Evolutionary conservation across 2,329 filamentous ascomycete genomes (phyloP).

Genomic region (Bipolaris sorokiniana): DNA sequence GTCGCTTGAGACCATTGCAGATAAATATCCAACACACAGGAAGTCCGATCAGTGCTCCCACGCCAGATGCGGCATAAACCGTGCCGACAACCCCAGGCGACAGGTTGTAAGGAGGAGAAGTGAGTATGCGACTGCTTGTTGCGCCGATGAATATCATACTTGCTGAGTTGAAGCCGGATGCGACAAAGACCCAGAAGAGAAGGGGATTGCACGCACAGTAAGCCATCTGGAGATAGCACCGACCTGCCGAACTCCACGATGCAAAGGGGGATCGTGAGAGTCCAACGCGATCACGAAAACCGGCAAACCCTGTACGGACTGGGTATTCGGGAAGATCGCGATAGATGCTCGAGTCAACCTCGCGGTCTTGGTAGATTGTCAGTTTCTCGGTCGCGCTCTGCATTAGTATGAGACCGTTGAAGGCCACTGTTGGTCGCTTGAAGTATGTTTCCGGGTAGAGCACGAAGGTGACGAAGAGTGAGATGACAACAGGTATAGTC

Average conservation of each 20-base stretch:
- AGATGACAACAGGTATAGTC: slow-evolving; percentile 31
- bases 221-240: slow-evolving; percentile 36
- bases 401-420: slow-evolving; percentile 50
- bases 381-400: slow-evolving; percentile 51
- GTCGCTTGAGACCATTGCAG: slow-evolving; percentile 21
- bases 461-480: slow-evolving; percentile 39
- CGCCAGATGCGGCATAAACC: slow-evolving; percentile 29
- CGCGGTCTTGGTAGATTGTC: slow-evolving; percentile 46
- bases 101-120: slow-evolving; percentile 32
- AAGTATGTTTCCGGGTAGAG: slow-evolving; percentile 52
- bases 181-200: slow-evolving; percentile 42
- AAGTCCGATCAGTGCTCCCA: slow-evolving; percentile 29
- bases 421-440: slow-evolving; percentile 50
- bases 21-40: slow-evolving; percentile 18
- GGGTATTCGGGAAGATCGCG: slow-evolving; percentile 32
- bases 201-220: slow-evolving; percentile 40
- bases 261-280: slow-evolving; percentile 32
- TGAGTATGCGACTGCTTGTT: slow-evolving; percentile 30
- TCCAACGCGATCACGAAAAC: slow-evolving; percentile 24
- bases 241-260: slow-evolving; percentile 33
- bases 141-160: slow-evolving; percentile 41
- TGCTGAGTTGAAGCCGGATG: slow-evolving; percentile 33
- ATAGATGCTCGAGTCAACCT: slow-evolving; percentile 34
- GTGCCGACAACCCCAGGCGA: slow-evolving; percentile 18
- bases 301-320: slow-evolving; percentile 10